Conservation (phyloP, 495 filamentous ascomycete species). For the Podospora fimiseda region DNA sequence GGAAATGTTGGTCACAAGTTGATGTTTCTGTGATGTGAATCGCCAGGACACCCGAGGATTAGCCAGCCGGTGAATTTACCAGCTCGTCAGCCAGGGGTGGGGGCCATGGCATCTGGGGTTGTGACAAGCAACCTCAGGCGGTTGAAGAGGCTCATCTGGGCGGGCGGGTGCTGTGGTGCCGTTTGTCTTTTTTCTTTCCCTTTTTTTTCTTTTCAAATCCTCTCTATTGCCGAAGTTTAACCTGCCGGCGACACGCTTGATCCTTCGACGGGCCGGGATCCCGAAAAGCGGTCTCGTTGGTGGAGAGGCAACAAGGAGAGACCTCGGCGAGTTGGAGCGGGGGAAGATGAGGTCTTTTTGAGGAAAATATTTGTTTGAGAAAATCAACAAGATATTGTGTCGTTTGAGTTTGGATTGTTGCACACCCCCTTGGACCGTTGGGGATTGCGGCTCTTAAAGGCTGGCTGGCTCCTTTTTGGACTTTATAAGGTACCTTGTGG, state of each 20-base stretch:
- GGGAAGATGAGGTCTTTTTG: not conserved
- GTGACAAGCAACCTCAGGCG: constrained; percentile 2
- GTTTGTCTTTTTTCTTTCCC: not conserved
- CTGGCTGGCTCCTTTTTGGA: not conserved
- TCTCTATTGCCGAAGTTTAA: constrained; percentile 14
- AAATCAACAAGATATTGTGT: not conserved
- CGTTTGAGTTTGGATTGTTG: not conserved
- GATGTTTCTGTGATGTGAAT: constrained; percentile 14
- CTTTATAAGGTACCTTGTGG: constrained; percentile 8
- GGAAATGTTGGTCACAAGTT: not conserved
- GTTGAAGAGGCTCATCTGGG: constrained; percentile 16
- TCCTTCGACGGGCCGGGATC: constrained; percentile 9
- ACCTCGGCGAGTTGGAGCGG: not conserved
- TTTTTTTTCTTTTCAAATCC: not conserved
- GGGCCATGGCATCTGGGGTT: not conserved
- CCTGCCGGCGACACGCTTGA: constrained; percentile 8
- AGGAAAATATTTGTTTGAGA: not conserved
- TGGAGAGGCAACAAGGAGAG: constrained; percentile 3
- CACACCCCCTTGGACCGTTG: not conserved
- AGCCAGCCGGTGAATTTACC: constrained; percentile 15
- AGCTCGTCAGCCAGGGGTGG: not conserved
- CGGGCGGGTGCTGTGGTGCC: constrained; percentile 14
- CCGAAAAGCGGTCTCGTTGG: constrained; percentile 6
- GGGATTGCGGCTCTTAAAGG: not conserved
- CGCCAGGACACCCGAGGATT: constrained; percentile 21